phyloP scores from a whole-genome alignment of 495 filamentous ascomycete species.

The Tuber microsphaerosporum region DNA sequence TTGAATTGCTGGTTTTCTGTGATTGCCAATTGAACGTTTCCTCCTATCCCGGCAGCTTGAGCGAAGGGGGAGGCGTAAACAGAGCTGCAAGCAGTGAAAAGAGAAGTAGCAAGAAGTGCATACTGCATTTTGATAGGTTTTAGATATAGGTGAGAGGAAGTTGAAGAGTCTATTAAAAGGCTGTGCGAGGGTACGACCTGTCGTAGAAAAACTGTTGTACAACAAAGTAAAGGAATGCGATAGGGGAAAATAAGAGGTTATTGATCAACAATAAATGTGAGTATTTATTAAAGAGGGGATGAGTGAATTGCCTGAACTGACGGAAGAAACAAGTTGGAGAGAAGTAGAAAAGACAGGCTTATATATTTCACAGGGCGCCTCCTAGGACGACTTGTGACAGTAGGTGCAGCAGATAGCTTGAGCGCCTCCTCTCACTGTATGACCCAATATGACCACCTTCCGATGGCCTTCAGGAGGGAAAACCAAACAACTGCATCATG shows the following conservation, averaged over 20 bases:
- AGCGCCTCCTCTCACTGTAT: background rate
- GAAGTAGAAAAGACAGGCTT: background rate
- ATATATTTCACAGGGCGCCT: background rate
- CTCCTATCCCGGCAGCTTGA: constrained; percentile 11
- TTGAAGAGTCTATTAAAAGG: background rate
- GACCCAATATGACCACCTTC: background rate
- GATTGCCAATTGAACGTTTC: constrained; percentile 21
- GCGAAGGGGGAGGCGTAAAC: constrained; percentile 22
- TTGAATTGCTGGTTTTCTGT: constrained; percentile 18
- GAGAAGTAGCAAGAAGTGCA: constrained; percentile 9
- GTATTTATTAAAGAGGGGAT: background rate
- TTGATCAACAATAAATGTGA: constrained; percentile 33
- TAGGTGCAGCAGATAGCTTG: background rate
- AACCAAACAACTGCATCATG: background rate
- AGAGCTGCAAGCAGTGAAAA: constrained; percentile 11
- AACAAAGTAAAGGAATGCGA: constrained; percentile 3
- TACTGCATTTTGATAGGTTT: constrained; percentile 23
- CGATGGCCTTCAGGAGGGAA: background rate
- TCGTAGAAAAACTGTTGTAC: constrained; percentile 14
- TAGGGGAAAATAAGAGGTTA: constrained; percentile 10
- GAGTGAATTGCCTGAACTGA: background rate
- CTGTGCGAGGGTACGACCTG: constrained; percentile 12
- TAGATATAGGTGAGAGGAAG: background rate
- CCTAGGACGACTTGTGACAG: background rate
- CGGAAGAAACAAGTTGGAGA: background rate